These are phyloP conservation scores for Salix exigua DNA, from an alignment of 345 rosid species.

Conservation along the genomic window DNA sequence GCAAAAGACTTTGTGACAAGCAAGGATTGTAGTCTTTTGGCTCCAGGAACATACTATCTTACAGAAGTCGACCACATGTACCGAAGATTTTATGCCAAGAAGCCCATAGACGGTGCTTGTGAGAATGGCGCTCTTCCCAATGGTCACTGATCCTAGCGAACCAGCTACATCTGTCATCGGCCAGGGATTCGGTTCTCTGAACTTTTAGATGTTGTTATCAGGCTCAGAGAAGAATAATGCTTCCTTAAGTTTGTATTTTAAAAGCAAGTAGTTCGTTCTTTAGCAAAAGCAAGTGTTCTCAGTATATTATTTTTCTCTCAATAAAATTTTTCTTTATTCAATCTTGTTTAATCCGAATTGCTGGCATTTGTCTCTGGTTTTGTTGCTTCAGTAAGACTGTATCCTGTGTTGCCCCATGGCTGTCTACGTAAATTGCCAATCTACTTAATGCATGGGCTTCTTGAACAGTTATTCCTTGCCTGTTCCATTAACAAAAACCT, in stretches of 20 bases:
- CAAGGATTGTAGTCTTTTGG: slow-evolving; percentile 78
- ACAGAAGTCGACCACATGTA: slow-evolving; percentile 90
- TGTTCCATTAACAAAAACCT: no score
- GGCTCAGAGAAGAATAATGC: slow-evolving; percentile 7
- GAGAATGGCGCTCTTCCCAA: slow-evolving; percentile 56
- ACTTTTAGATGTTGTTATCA: neutral
- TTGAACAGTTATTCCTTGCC: no score
- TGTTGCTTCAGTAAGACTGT: no score
- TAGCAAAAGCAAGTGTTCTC: neutral
- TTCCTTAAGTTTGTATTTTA: slow-evolving; percentile 12
- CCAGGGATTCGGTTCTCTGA: neutral
- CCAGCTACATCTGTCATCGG: neutral
- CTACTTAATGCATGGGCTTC: no score
- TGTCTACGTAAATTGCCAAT: no score
- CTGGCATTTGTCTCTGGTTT: no score
- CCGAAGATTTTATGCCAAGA: slow-evolving; percentile 85
- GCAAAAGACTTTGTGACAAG: slow-evolving; percentile 90
- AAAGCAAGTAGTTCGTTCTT: slow-evolving; percentile 14
- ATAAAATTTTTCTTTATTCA: no score
- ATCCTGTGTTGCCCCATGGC: no score
- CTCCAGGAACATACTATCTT: slow-evolving; percentile 87
- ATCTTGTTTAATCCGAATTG: no score
- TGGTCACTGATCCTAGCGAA: slow-evolving; percentile 48
- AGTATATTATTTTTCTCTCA: neutral
- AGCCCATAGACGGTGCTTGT: slow-evolving; percentile 26